Evolutionary conservation across 2,329 filamentous ascomycete genomes (phyloP).

Genomic region (Talaromyces marneffei): DNA sequence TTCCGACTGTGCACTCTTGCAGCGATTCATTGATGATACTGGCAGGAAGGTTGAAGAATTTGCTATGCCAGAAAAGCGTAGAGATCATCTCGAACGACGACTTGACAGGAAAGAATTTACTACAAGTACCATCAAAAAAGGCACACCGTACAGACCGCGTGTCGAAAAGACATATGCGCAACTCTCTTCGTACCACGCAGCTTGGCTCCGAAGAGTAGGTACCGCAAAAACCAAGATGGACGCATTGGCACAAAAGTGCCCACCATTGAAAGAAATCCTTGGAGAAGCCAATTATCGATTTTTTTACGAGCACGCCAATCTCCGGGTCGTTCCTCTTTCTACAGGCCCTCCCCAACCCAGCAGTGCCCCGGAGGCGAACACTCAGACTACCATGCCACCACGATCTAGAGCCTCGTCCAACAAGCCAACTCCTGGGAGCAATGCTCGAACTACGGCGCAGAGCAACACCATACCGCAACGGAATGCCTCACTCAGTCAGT

Average conservation of each 20-base stretch:
- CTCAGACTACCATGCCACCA: not conserved
- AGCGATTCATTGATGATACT: not conserved
- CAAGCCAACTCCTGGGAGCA: not conserved
- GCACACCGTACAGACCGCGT: not conserved
- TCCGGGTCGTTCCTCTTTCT: not conserved
- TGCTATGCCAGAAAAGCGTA: not conserved
- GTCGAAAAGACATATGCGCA: not conserved
- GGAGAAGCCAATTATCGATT: not conserved
- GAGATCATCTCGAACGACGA: not conserved
- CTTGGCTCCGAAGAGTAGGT: not conserved
- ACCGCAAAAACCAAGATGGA: not conserved
- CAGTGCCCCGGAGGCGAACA: not conserved
- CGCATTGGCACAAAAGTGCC: not conserved
- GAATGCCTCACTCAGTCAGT: not conserved
- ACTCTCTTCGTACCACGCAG: not conserved
- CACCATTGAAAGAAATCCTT: not conserved
- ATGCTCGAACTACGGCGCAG: not conserved
- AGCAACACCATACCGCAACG: not conserved
- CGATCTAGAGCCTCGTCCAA: not conserved
- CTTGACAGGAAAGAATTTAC: not conserved
- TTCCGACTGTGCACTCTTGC: not conserved
- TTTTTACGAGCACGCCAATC: not conserved
- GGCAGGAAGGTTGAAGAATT: not conserved
- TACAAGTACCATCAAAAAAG: not conserved
- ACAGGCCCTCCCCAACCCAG: not conserved